These are phyloP conservation scores for Avicennia marina DNA, from an alignment of 257 asterid genomes.

Conservation along the genomic window DNA sequence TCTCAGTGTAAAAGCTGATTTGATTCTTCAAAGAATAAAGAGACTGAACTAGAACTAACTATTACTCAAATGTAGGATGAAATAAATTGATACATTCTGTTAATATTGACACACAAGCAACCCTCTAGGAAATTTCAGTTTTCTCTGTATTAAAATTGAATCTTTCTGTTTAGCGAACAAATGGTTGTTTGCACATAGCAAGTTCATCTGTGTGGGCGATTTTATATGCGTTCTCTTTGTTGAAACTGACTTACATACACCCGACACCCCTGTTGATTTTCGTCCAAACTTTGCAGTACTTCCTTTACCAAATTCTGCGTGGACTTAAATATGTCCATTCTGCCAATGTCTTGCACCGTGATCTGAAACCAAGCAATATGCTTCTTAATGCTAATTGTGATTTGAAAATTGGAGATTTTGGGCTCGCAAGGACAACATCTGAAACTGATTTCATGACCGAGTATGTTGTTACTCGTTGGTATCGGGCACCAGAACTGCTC, in stretches of 20 bases:
- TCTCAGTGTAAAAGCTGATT: no score
- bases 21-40: no score
- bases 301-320: constrained; percentile 86
- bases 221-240: neutral
- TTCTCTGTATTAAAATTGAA: no score
- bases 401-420: constrained; percentile 86
- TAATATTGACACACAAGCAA: no score
- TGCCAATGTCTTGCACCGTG: constrained; percentile 93
- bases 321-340: constrained; percentile 96
- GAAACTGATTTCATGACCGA: constrained; percentile 99
- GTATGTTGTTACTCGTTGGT: constrained; percentile 99
- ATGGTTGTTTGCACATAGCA: no score
- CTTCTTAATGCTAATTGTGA: constrained; percentile 85
- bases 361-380: constrained; percentile 89
- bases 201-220: neutral
- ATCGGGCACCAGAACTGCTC: constrained; percentile 94
- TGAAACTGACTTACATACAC: neutral
- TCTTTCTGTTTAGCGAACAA: no score
- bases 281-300: constrained; percentile 56
- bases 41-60: no score
- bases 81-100: no score
- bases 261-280: constrained; percentile 9
- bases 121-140: no score
- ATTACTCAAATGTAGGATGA: no score
- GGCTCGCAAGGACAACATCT: constrained; percentile 96